These are phyloP conservation scores for Tuber borchii DNA, from an alignment of 495 filamentous ascomycete species.

Conservation along the genomic window DNA sequence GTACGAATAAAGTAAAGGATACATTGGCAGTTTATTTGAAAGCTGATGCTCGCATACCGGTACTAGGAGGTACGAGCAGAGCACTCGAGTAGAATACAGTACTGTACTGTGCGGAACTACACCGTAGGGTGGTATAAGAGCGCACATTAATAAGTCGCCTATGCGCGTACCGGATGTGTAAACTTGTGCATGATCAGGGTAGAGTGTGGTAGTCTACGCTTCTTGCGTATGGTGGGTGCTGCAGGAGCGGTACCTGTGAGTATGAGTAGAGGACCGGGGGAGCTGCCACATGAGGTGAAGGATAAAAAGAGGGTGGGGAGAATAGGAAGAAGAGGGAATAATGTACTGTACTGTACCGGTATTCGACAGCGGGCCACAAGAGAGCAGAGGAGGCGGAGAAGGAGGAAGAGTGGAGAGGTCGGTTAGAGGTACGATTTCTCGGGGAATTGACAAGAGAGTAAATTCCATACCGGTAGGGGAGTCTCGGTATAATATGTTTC, in stretches of 20 bases:
- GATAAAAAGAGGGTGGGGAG: background rate
- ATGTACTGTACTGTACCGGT: background rate
- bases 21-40: background rate
- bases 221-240: background rate
- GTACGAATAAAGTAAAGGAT: background rate
- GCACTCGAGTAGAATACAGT: background rate
- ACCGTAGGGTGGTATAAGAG: background rate
- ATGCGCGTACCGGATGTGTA: background rate
- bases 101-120: too few relatives aligned
- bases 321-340: background rate
- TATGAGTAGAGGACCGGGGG: background rate
- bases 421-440: background rate
- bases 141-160: background rate
- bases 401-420: background rate
- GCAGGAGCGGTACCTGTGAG: background rate
- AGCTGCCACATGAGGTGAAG: background rate
- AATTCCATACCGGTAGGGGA: background rate
- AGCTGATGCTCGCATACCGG: background rate
- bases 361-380: background rate
- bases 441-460: background rate
- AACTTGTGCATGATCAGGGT: background rate
- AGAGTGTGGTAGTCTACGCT: background rate
- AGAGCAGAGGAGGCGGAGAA: background rate
- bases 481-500: background rate
- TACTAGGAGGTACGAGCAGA: background rate